phyloP scores from a whole-genome alignment of 2,329 filamentous ascomycete species.

The Coniosporium tulheliwenetii region DNA sequence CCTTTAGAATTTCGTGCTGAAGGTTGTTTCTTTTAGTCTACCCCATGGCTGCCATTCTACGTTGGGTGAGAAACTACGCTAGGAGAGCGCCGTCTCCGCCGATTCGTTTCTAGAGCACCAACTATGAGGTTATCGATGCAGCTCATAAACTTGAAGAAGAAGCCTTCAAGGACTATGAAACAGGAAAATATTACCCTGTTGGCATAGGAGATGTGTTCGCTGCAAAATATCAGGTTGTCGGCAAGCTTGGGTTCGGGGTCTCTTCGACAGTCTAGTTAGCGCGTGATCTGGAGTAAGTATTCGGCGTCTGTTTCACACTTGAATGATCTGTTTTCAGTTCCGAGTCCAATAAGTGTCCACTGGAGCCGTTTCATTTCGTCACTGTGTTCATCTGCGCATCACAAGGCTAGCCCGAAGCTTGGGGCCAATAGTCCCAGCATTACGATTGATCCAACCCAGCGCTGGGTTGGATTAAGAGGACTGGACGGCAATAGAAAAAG shows the following conservation, averaged over 20 bases:
- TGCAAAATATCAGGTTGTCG: conserved; percentile 8
- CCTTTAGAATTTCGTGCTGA: neutral
- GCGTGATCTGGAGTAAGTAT: conserved; percentile 7
- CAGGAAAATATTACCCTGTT: conserved; percentile 13
- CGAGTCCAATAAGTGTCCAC: neutral
- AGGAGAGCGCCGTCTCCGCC: neutral
- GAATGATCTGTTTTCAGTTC: neutral
- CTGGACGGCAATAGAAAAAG: neutral
- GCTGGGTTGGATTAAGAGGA: neutral
- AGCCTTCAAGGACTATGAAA: neutral
- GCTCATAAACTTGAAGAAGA: neutral
- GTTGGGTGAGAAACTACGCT: neutral
- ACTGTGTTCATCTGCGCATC: neutral
- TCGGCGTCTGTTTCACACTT: neutral
- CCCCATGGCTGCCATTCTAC: neutral
- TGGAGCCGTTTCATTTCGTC: neutral
- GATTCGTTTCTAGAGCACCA: neutral
- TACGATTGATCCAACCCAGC: too few species aligned
- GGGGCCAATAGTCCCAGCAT: too few species aligned
- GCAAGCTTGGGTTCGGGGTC: conserved; percentile 9
- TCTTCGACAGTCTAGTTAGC: conserved; percentile 9
- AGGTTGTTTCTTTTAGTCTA: neutral
- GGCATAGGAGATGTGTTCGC: conserved; percentile 14
- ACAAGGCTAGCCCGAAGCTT: neutral
- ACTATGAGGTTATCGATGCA: neutral